These are phyloP conservation scores for Pseudopyricularia cyperi DNA, from an alignment of 2,329 filamentous ascomycete genomes.

Conservation along the genomic window DNA sequence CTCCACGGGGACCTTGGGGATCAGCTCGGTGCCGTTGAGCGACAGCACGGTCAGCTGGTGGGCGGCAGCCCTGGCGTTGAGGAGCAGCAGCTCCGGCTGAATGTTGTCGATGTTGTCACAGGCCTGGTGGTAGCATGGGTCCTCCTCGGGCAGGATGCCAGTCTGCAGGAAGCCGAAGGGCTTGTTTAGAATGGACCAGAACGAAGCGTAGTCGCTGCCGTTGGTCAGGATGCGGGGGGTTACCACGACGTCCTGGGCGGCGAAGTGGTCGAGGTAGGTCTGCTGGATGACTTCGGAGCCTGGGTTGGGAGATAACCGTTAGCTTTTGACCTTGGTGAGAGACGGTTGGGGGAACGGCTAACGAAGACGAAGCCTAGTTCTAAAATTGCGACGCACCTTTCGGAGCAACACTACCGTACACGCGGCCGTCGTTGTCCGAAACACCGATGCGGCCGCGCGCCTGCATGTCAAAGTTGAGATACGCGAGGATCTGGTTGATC, in stretches of 20 bases:
- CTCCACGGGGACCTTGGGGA: conserved; percentile 16
- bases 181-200: conserved; percentile 19
- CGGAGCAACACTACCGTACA: conserved; percentile 45
- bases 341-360: conserved; percentile 40
- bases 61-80: conserved; percentile 42
- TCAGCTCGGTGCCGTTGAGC: conserved; percentile 15
- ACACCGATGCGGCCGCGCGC: conserved; percentile 53
- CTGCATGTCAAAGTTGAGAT: conserved; percentile 57
- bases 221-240: conserved; percentile 42
- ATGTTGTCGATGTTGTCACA: conserved; percentile 47
- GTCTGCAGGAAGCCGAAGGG: conserved; percentile 52
- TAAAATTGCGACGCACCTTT: conserved; percentile 16
- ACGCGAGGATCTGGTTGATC: conserved; percentile 47
- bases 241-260: conserved; percentile 11
- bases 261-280: conserved; percentile 36
- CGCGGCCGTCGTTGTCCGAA: conserved; percentile 60
- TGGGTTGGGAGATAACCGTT: conserved; percentile 11
- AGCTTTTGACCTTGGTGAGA: conserved; percentile 4
- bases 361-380: conserved; percentile 5
- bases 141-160: conserved; percentile 57
- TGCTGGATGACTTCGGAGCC: conserved; percentile 43
- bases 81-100: conserved; percentile 39
- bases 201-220: conserved; percentile 62
- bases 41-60: conserved; percentile 21
- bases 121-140: conserved; percentile 49